A percentile compares a stretch with the other conserved stretches of the same genome.
These are phyloP conservation scores for Cicer cuneatum DNA, from an alignment of 306 rosid species.

Conservation along the genomic window DNA sequence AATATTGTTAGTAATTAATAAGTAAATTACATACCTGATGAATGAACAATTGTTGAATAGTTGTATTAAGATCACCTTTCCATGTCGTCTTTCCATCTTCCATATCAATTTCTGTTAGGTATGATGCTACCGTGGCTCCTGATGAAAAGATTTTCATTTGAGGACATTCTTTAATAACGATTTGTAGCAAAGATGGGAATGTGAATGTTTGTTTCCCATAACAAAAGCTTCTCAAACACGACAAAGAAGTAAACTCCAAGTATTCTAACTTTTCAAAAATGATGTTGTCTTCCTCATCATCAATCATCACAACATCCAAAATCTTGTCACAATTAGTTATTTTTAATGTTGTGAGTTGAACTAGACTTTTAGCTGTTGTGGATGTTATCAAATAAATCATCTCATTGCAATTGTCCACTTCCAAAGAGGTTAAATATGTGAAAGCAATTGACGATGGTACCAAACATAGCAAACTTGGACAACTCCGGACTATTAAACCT, in stretches of 20 bases:
- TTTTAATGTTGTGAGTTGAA: not conserved
- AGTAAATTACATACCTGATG: not conserved
- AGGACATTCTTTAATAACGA: not conserved
- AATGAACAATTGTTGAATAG: not conserved
- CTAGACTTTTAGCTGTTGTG: not conserved
- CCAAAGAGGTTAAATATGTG: not conserved
- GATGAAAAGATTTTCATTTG: not conserved
- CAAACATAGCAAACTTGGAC: not conserved
- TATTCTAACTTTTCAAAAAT: not conserved
- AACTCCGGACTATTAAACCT: rapidly evolving
- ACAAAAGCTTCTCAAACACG: not conserved
- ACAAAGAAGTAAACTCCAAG: not conserved
- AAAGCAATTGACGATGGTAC: not conserved
- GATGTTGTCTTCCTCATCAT: not conserved
- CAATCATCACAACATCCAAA: not conserved
- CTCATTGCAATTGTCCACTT: not conserved
- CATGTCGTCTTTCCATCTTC: not conserved
- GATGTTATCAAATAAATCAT: not conserved
- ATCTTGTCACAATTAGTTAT: not conserved
- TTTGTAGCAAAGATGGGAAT: not conserved
- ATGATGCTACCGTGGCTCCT: not conserved
- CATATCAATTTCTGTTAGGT: not conserved
- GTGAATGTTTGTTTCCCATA: not conserved
- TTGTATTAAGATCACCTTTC: constrained; percentile 6
- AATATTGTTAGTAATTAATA: too few species aligned